Base-by-base conservation (phyloP, 192 early-diverging fungal species). In the Mortierella hygrophila region DNA sequence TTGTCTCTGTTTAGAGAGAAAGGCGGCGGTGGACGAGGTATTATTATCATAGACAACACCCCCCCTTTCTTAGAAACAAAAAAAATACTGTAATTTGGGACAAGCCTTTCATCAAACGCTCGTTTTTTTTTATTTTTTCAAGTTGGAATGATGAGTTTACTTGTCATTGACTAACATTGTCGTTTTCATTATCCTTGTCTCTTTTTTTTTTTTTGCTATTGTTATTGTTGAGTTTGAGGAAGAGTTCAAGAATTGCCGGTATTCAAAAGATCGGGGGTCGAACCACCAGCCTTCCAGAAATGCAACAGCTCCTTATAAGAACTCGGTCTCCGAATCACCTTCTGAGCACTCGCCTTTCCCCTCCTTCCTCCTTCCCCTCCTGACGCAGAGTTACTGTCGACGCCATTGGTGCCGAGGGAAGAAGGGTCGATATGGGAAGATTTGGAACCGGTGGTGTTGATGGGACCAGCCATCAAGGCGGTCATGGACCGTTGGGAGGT, bases 221-320 rank as follows among this genome's bases (percentile, higher is more conserved):
- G n/a, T 49, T 49, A 13, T 49, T 13, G 1, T 49, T 52, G 16
- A 16, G 15, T 16, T 49, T 49, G 47, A 18, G 35, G 35, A 18
- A 6, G 49, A 21, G 65, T 65, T 68, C 10, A 68, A 35, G 65
- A 11, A 21, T 26, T 29, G 32, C 13, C 38, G 29, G 42, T 77
- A 35, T 72, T 78, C 41, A 83, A 68, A n/a, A 83, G 68, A 60
- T 83, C 77, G 0, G 82, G 82, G 4, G 76, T 75, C 13, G 76
- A 78, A 20, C 77, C 82, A 15, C 82, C 82, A 15, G 82, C 82
- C 52, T 83, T 83, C 82, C 82, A 83, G 35, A 79, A 83, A 52
- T 83, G 82, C 29, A 83, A 41, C 46, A 83, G 54, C 46, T 83
- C 82, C 82, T 83, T 83, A 41, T 83, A 83, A 26, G 82, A 83